Percentiles rank a stretch among this genome's conserved stretches.
Conservation (phyloP, 192 early-diverging fungal species). For the Podila epicladia region DNA sequence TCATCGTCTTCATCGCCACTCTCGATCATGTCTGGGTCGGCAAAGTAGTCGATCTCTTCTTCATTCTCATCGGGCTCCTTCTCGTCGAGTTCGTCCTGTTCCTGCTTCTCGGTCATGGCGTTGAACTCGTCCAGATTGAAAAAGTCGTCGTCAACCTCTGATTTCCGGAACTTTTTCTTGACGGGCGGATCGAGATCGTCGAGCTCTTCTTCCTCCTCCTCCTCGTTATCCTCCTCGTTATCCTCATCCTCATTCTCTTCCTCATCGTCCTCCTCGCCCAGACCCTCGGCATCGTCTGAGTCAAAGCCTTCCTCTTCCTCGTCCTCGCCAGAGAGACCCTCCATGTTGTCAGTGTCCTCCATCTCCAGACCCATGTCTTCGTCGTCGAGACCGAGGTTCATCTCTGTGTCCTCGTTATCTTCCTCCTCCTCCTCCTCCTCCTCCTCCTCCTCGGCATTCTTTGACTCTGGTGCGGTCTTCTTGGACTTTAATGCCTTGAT, state of each 20-base stretch:
- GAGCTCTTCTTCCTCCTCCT: constrained; percentile 53
- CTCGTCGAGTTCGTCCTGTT: constrained; percentile 58
- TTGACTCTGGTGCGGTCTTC: constrained; percentile 24
- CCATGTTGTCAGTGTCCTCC: constrained; percentile 55
- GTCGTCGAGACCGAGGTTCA: constrained; percentile 54
- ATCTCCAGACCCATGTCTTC: constrained; percentile 48
- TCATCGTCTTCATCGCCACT: constrained; percentile 71
- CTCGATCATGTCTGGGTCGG: constrained; percentile 53
- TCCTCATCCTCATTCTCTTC: constrained; percentile 54
- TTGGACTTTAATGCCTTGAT: constrained; percentile 55
- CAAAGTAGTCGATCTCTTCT: constrained; percentile 70
- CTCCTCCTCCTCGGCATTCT: constrained; percentile 52
- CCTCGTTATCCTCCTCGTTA: constrained; percentile 54
- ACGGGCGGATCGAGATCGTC: constrained; percentile 50
- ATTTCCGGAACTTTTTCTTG: constrained; percentile 57
- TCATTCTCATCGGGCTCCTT: constrained; percentile 62
- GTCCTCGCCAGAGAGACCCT: constrained; percentile 31
- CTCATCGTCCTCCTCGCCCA: constrained; percentile 29
- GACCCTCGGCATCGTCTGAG: constrained; percentile 48
- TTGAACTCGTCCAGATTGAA: constrained; percentile 95
- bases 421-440: constrained; percentile 55
- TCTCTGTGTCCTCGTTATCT: constrained; percentile 53
- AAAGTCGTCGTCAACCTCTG: constrained; percentile 92
- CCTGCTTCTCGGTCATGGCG: constrained; percentile 74
- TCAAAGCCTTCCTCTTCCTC: constrained; percentile 31